A percentile compares a stretch with the other conserved stretches of the same genome.
Evolutionary conservation across 2,329 filamentous ascomycete species (phyloP).

Genomic region (Venturia asperata): DNA sequence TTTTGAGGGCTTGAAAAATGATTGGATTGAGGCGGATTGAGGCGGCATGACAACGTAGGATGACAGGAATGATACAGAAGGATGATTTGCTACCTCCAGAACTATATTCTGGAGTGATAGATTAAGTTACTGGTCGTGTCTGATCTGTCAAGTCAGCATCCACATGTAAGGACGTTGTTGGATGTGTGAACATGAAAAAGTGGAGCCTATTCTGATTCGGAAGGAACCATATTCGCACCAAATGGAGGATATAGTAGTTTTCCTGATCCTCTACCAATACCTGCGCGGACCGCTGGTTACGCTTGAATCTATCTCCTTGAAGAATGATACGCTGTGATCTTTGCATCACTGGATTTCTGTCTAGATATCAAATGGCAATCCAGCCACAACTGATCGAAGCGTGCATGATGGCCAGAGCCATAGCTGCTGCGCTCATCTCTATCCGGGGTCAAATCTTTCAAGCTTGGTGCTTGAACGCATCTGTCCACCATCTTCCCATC

Average conservation of each 20-base stretch:
- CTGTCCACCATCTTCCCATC: background rate
- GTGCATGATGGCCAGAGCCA: background rate
- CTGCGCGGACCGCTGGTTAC: background rate
- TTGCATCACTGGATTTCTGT: background rate
- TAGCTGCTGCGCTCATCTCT: background rate
- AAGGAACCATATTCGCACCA: background rate
- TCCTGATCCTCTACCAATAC: background rate
- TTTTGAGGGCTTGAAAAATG: slow-evolving; percentile 33
- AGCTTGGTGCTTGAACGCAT: background rate
- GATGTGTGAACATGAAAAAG: background rate
- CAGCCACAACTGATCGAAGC: background rate
- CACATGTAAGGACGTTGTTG: background rate
- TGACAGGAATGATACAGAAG: background rate
- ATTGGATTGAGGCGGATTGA: slow-evolving; percentile 36
- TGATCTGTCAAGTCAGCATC: background rate
- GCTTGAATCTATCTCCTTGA: background rate
- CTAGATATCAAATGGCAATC: background rate
- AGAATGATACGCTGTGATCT: background rate
- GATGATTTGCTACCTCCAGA: background rate
- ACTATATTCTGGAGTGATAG: background rate
- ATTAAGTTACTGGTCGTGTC: background rate
- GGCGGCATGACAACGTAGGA: slow-evolving; percentile 29
- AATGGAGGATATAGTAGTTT: background rate
- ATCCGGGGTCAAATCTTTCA: background rate
- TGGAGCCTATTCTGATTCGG: background rate